phyloP scores from a whole-genome alignment of 208 protist genomes.

The Leishmania major region DNA sequence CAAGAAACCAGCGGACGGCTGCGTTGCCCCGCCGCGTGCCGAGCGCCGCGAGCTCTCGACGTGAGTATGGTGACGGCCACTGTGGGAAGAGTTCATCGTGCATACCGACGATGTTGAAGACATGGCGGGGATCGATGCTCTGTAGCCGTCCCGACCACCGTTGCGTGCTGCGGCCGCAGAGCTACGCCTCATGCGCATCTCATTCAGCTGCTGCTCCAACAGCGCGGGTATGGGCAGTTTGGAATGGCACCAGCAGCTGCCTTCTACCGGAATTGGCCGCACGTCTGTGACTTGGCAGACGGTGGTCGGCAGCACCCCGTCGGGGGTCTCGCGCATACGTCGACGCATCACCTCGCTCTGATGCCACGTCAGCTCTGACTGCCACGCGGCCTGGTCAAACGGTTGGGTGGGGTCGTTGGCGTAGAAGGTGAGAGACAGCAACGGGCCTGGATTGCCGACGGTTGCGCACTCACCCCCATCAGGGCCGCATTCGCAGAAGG shows the following conservation, averaged over 20 bases:
- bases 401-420: constrained; percentile 47
- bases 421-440: constrained; percentile 73
- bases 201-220: constrained; percentile 47
- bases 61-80: constrained; percentile 12
- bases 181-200: constrained; percentile 24
- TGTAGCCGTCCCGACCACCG: background rate
- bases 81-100: constrained; percentile 6
- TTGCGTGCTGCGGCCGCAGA: constrained; percentile 1
- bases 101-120: constrained; percentile 16
- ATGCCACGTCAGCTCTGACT: constrained; percentile 26
- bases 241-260: constrained; percentile 53
- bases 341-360: constrained; percentile 36
- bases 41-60: constrained; percentile 17
- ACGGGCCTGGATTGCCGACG: constrained; percentile 30
- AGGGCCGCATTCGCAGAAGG: constrained; percentile 16
- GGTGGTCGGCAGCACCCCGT: constrained; percentile 21
- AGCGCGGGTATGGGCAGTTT: constrained; percentile 48
- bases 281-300: constrained; percentile 42
- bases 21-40: background rate
- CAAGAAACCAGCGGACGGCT: constrained; percentile 2
- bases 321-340: constrained; percentile 16
- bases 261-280: constrained; percentile 49
- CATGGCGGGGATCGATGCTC: constrained; percentile 1
- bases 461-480: background rate
- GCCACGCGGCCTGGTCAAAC: constrained; percentile 48